Base-by-base conservation (phyloP, 495 filamentous ascomycete genomes). In the Xylaria nigripes region DNA sequence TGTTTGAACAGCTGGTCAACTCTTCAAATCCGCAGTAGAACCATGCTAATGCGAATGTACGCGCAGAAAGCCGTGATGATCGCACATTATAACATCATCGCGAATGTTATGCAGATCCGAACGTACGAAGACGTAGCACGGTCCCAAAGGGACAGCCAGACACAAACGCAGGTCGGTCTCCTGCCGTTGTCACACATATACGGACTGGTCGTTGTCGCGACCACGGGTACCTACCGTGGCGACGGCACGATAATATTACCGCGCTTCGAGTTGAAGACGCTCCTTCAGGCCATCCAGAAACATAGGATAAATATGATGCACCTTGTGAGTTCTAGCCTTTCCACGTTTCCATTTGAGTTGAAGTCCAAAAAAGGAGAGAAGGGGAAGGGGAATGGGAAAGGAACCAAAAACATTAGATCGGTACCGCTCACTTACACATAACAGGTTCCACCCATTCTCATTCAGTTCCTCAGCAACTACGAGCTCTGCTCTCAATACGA, bases 11-110 rank as follows among this genome's bases (percentile, higher is more conserved):
- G 6, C 18, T 8, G 9, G 4, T 9, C 27, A 2, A 3, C 36
- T n/a, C 36, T 40, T 18, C 12, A 3, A 40, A 40, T 40, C 8
- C 4, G 15, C 15, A 10, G 6, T 32, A 9, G 5, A 44, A n/a
- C 23, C 13, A 2, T 36, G 13, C 49, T 51, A 27, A 53, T 27
- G 29, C 0, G n/a, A 15, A 18, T 9, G 8, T 18, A 16, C 29
- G 21, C 23, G 38, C 50, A 92, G 85, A 96, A 96, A 89, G 90
- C 89, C 23, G 90, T 94, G 34, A 95, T 90, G 89, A 89, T 96
- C 57, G 85, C 88, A 13, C 90, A 96, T 68, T 70, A 75, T 15
- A 96, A 96, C 63, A 86, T 95, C 16, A 96, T 96, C 47, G 82
- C 88, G 25, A 96, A 95, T 61, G 77, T 81, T 1, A 63, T 93